These are phyloP conservation scores for Agrocybe chaxingu DNA, from an alignment of 768 basidiomycete species.

Conservation along the genomic window DNA sequence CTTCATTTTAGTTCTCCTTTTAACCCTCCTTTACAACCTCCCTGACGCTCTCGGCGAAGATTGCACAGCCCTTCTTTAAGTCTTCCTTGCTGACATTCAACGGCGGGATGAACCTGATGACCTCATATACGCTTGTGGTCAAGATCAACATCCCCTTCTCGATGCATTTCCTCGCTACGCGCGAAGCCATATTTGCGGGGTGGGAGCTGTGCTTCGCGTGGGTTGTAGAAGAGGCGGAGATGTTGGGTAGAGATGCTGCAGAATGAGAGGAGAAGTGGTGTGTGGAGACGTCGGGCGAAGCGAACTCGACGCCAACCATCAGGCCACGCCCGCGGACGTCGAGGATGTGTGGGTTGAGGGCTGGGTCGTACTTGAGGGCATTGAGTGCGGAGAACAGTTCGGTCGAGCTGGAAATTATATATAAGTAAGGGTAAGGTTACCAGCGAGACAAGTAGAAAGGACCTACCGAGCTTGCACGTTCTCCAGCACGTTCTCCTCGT, in stretches of 20 bases:
- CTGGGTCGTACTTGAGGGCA: slow-evolving; percentile 50
- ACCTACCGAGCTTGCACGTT: slow-evolving; percentile 73
- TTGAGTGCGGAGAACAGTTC: slow-evolving; percentile 68
- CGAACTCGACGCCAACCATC: slow-evolving; percentile 85
- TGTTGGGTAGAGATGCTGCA: slow-evolving; percentile 3
- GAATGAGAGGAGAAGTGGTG: slow-evolving; percentile 24
- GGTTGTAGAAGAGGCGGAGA: not conserved
- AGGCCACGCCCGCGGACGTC: slow-evolving; percentile 89
- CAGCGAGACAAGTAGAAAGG: not conserved
- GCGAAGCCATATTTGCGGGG: slow-evolving; percentile 53
- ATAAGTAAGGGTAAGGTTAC: not conserved
- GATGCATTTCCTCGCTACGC: slow-evolving; percentile 76
- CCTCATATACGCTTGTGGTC: slow-evolving; percentile 87
- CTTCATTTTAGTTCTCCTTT: slow-evolving; percentile 1
- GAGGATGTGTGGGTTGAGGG: slow-evolving; percentile 56
- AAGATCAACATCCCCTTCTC: slow-evolving; percentile 85
- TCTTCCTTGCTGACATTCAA: slow-evolving; percentile 78
- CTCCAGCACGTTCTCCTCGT: slow-evolving; percentile 74
- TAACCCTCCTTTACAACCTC: slow-evolving; percentile 58
- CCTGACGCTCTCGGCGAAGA: slow-evolving; percentile 68
- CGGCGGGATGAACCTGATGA: slow-evolving; percentile 90
- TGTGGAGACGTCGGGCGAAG: slow-evolving; percentile 52
- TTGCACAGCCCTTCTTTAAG: slow-evolving; percentile 60
- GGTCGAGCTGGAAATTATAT: slow-evolving; percentile 44
- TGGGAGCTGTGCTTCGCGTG: slow-evolving; percentile 15